Conservation (phyloP, 306 rosid species). For the Betula pendula region DNA sequence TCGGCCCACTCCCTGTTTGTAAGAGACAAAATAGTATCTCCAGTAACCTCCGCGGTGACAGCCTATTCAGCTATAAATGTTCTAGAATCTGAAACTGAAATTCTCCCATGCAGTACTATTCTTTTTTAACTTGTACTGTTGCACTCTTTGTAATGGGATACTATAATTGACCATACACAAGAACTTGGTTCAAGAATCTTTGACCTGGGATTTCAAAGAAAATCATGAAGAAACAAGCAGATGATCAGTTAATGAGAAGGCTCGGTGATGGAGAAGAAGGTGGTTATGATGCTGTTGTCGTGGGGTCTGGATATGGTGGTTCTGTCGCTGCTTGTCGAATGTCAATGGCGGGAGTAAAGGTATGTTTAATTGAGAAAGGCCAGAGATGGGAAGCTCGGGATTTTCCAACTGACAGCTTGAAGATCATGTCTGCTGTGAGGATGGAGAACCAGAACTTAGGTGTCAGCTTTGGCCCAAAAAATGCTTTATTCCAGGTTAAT, state of each 20-base stretch:
- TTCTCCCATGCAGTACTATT: neutral
- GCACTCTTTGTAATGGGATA: neutral
- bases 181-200: neutral
- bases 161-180: neutral
- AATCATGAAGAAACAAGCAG: slow-evolving; percentile 5
- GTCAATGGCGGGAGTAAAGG: slow-evolving; percentile 36
- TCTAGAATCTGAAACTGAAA: neutral
- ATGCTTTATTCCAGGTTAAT: slow-evolving; percentile 39
- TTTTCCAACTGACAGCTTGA: slow-evolving; percentile 35
- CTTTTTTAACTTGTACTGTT: neutral
- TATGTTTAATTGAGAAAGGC: slow-evolving; percentile 36
- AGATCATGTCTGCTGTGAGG: slow-evolving; percentile 27
- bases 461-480: slow-evolving; percentile 41
- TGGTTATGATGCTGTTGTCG: slow-evolving; percentile 38
- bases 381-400: slow-evolving; percentile 38
- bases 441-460: slow-evolving; percentile 31
- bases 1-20: too few relatives aligned
- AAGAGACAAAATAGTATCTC: neutral
- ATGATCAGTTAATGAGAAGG: slow-evolving; percentile 1
- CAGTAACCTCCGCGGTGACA: neutral
- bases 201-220: neutral
- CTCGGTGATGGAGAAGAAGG: slow-evolving; percentile 25
- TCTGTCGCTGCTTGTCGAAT: slow-evolving; percentile 40
- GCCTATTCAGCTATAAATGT: neutral
- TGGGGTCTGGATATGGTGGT: slow-evolving; percentile 41